Percentiles rank a stretch among this genome's conserved stretches.
These are phyloP conservation scores for Halenospora varia DNA, from an alignment of 495 filamentous ascomycete species.

Conservation along the genomic window DNA sequence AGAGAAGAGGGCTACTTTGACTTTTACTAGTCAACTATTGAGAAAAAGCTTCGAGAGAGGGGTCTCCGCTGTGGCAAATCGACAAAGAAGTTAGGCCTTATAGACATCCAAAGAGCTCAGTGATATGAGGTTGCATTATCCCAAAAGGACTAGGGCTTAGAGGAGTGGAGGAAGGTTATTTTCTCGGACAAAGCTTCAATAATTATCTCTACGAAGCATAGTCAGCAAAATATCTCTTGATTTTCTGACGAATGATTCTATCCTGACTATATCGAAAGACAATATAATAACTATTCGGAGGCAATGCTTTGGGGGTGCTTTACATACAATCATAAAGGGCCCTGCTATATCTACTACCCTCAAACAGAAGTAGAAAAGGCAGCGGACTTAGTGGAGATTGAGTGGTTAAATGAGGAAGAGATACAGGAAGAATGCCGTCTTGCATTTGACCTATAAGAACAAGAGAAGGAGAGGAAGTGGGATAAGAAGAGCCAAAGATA, in stretches of 20 bases:
- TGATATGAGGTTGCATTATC: background rate
- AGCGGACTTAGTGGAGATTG: background rate
- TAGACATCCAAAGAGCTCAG: constrained; percentile 1
- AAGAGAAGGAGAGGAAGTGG: constrained; percentile 3
- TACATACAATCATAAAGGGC: background rate
- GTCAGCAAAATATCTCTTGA: constrained; percentile 2
- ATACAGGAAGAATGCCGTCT: background rate
- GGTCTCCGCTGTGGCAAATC: background rate
- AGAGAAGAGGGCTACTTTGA: constrained; percentile 8
- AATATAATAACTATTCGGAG: background rate
- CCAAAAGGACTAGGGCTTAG: background rate
- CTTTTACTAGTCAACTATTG: background rate
- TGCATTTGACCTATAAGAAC: background rate
- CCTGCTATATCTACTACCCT: constrained; percentile 2
- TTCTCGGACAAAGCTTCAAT: constrained; percentile 5
- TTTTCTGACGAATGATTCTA: constrained; percentile 1
- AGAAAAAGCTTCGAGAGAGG: constrained; percentile 3
- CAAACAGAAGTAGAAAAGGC: background rate
- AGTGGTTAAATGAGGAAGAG: constrained; percentile 8
- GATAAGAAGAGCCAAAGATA: background rate
- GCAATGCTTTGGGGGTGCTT: background rate
- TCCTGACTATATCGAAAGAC: background rate
- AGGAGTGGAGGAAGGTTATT: constrained; percentile 7
- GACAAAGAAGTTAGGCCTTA: constrained; percentile 7
- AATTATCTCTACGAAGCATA: background rate